These are phyloP conservation scores for Tricholoma furcatifolium DNA, from an alignment of 768 basidiomycete genomes.

Conservation along the genomic window DNA sequence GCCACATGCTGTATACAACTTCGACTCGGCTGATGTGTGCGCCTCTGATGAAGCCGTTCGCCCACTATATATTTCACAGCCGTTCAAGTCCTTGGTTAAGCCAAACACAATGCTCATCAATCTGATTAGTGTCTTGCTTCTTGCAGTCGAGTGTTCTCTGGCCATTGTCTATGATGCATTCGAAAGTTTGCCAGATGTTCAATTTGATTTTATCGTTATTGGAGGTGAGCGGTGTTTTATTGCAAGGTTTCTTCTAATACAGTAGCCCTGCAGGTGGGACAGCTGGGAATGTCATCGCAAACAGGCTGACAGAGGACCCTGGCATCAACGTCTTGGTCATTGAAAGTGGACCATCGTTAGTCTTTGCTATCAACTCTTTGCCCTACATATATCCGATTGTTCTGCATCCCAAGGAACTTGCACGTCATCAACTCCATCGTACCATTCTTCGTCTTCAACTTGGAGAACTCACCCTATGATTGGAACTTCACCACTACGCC, in stretches of 20 bases:
- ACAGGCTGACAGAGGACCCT: conserved; percentile 14
- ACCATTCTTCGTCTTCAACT: conserved; percentile 18
- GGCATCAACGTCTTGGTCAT: conserved; percentile 10
- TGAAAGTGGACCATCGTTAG: conserved; percentile 14
- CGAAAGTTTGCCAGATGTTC: background rate
- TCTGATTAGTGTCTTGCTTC: background rate
- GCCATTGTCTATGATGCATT: conserved; percentile 1
- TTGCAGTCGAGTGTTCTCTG: background rate
- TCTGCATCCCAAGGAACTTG: conserved; percentile 16
- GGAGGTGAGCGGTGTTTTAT: conserved; percentile 4
- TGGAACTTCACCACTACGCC: conserved; percentile 31
- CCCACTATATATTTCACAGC: no score
- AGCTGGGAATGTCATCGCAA: conserved; percentile 15
- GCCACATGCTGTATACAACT: no score
- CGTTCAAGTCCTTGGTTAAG: no score
- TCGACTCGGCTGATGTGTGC: no score
- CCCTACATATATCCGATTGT: background rate
- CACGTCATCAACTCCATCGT: conserved; percentile 20
- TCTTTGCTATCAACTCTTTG: background rate
- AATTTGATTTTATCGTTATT: conserved; percentile 15
- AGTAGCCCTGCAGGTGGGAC: conserved; percentile 37
- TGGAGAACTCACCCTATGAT: conserved; percentile 20
- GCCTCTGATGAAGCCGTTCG: no score
- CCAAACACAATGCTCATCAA: no score
- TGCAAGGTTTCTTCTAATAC: background rate